Evolutionary conservation across 176 grass and related monocot genomes (phyloP).

Genomic region (Pharus latifolius): DNA sequence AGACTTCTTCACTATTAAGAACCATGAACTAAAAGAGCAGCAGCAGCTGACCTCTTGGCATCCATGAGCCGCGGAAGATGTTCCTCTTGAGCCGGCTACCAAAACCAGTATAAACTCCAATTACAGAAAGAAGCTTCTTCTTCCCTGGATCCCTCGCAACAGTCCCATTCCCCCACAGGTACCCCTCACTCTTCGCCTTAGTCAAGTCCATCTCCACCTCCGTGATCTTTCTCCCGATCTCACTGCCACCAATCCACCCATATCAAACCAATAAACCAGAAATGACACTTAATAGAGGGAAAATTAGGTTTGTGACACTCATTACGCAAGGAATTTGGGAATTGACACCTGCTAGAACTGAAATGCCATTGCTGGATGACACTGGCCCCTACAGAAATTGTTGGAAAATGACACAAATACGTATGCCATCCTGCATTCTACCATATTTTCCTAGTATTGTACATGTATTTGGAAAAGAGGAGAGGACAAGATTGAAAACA

Average conservation of each 20-base stretch:
- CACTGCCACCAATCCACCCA: constrained; percentile 35
- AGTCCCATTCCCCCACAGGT: constrained; percentile 60
- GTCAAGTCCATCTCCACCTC: constrained; percentile 91
- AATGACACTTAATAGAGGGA: no score
- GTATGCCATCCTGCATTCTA: no score
- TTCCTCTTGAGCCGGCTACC: constrained; percentile 84
- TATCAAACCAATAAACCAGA: background rate
- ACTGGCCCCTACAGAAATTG: no score
- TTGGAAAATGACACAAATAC: no score
- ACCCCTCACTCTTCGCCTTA: constrained; percentile 81
- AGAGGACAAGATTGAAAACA: no score
- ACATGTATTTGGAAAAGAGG: no score
- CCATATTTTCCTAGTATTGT: no score
- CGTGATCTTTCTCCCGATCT: constrained; percentile 62
- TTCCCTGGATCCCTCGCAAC: constrained; percentile 10
- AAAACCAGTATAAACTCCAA: constrained; percentile 96
- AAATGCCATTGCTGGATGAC: no score
- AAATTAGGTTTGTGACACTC: no score
- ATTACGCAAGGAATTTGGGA: no score
- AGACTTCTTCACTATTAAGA: background rate
- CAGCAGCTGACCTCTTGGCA: constrained; percentile 65
- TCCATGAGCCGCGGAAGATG: constrained; percentile 79
- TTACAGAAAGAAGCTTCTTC: constrained; percentile 67
- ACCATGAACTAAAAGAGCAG: background rate
- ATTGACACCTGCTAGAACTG: no score